These are phyloP conservation scores for Cutaneotrichosporon curvatum DNA, from an alignment of 1,284 basidiomycete genomes.

Conservation along the genomic window DNA sequence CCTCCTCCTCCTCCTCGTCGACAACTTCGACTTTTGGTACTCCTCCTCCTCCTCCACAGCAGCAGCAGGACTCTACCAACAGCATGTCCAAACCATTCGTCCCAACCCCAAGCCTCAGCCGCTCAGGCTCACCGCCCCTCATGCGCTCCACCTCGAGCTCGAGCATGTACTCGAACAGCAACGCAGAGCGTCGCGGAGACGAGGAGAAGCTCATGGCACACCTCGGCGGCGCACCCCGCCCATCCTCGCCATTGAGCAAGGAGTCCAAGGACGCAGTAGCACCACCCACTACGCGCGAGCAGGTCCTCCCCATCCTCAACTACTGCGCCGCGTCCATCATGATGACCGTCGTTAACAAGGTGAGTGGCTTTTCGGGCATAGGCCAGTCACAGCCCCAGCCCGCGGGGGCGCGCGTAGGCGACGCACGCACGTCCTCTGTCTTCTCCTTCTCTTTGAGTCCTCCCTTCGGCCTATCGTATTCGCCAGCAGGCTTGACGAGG, in stretches of 20 bases:
- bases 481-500: too few species aligned
- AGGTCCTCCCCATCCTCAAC: conserved; percentile 68
- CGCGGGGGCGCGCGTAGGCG: too few species aligned
- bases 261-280: conserved; percentile 1
- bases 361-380: conserved; percentile 30
- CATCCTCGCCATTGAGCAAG: conserved; percentile 11
- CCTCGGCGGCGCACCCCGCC: conserved; percentile 20
- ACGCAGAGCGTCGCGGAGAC: conserved; percentile 12
- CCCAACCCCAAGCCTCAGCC: conserved; percentile 31
- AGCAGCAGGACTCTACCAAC: neutral
- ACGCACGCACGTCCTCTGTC: too few species aligned
- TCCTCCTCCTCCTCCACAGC: too few species aligned
- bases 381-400: neutral
- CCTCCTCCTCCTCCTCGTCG: too few species aligned
- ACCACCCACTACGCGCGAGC: conserved; percentile 26
- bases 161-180: conserved; percentile 17
- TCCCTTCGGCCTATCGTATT: too few species aligned
- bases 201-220: conserved; percentile 26
- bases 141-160: conserved; percentile 19
- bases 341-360: conserved; percentile 99
- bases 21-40: too few species aligned
- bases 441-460: too few species aligned
- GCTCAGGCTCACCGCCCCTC: conserved; percentile 30
- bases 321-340: conserved; percentile 92
- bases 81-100: conserved; percentile 38